A percentile compares a stretch with the other conserved stretches of the same genome.
phyloP scores from a whole-genome alignment of 83 land plant species.

The Picea mariana region DNA sequence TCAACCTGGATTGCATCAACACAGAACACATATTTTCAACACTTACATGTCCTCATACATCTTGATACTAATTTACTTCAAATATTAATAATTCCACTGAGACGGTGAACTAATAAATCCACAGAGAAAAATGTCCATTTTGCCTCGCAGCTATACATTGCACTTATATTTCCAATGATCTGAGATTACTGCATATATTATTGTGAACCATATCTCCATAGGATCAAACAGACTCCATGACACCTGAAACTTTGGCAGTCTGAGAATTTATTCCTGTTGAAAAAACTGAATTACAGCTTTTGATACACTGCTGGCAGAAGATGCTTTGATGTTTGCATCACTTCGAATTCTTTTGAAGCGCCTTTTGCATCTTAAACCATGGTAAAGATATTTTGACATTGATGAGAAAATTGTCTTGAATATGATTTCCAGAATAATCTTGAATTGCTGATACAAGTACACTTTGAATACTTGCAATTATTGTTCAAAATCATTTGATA shows the following conservation, averaged over 20 bases:
- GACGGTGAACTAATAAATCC: no score
- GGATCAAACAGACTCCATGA: background rate
- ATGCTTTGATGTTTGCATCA: background rate
- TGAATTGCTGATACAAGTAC: background rate
- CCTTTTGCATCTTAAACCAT: background rate
- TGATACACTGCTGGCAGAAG: background rate
- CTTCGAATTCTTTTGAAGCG: background rate
- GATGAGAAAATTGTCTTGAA: background rate
- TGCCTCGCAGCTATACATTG: no score
- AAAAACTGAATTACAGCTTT: background rate
- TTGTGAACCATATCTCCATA: background rate
- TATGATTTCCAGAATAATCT: no score
- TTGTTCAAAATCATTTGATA: background rate
- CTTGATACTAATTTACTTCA: no score
- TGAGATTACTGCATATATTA: background rate
- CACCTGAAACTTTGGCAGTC: background rate
- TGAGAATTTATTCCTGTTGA: constrained; percentile 5
- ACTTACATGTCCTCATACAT: no score
- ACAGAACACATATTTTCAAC: no score
- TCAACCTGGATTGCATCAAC: no score
- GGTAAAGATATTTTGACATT: background rate
- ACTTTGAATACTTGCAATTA: background rate
- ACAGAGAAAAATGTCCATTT: no score
- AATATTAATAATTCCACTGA: no score
- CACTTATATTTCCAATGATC: no score